Evolutionary conservation across 371 early-diverging fungal species (phyloP).

Genomic region (Mucor circinelloides): DNA sequence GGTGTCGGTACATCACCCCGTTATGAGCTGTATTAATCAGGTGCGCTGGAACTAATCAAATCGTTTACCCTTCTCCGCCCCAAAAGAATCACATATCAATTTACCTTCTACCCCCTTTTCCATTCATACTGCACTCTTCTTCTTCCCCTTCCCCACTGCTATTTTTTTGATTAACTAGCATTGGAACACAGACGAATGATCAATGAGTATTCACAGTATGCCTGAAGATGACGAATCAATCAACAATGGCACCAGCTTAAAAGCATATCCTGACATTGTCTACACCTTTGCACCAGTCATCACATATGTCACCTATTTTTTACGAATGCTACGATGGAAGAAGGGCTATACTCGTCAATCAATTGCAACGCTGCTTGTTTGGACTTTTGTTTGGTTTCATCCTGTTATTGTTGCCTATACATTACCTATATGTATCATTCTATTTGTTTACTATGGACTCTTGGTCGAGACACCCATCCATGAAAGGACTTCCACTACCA

Average conservation of each 20-base stretch:
- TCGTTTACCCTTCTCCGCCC: slow-evolving; percentile 7
- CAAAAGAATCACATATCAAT: not conserved
- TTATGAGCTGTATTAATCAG: not conserved
- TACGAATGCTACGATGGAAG: slow-evolving; percentile 17
- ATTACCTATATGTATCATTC: slow-evolving; percentile 7
- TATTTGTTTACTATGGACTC: not conserved
- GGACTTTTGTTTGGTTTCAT: slow-evolving; percentile 24
- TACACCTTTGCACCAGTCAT: slow-evolving; percentile 9
- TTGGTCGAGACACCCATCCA: not conserved
- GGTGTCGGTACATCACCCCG: slow-evolving; percentile 5
- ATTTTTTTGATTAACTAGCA: not conserved
- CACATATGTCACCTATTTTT: not conserved
- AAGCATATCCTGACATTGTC: slow-evolving; percentile 13
- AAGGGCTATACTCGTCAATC: slow-evolving; percentile 8
- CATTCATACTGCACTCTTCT: not conserved
- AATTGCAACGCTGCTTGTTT: not conserved
- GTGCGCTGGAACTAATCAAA: slow-evolving; percentile 1
- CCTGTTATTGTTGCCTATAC: not conserved
- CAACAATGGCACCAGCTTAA: not conserved
- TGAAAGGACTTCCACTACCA: not conserved
- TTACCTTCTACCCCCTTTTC: not conserved
- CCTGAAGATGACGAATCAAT: not conserved
- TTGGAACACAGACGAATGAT: not conserved
- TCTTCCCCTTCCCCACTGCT: not conserved
- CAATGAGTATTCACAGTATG: slow-evolving; percentile 5